Evolutionary conservation across 2,329 filamentous ascomycete genomes (phyloP), one percentile per base, ranked within the genome.

Genomic region (Cladophialophora chaetospira): DNA sequence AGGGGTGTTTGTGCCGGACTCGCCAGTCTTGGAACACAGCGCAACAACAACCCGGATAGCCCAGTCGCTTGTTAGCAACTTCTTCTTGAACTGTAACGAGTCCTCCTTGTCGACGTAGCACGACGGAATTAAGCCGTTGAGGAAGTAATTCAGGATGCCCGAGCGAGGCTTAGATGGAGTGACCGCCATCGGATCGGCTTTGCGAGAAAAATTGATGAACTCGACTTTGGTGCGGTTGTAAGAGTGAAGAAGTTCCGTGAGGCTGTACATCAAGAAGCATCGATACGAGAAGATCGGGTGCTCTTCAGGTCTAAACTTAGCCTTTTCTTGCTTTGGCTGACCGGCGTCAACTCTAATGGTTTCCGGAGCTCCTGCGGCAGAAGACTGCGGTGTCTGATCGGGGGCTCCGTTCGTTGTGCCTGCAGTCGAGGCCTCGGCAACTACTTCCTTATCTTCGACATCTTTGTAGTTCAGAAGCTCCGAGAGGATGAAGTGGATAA

Each of bases 191-290:
- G 91, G 82, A 44, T 93, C 90, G 5, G 90, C 88, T 69, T 92
- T 96, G 59, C 93, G 87, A 64, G 95, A 97, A 76, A 97, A 99
- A 72, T 97, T 97, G 77, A 99, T 97, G 70, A 99, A 97, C 70
- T 99, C 95, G 40, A 99, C 85, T 79, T 99, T 99, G 6, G 91
- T 90, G 52, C 91, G 86, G 65, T 91, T 96, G 75, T 97, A 99
- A 68, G 88, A 95, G 55, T 89, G 86, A 11, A 99, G 79, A 11
- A 99, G 82, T 72, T 99, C 94, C 0, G 91, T 87, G 35, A 99
- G 78, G 68, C 92, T 96, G 69, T 94, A 91, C 28, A 99, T 82
- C 49, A 99, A 77, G 77, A 97, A 97, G 75, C 93, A 97, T 45
- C 94, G 86, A 69, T 97, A 99, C 51, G 97, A 87, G 74, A 96